phyloP scores from a whole-genome alignment of 371 early-diverging fungal genomes.

The Encephalitozoon intestinalis region DNA sequence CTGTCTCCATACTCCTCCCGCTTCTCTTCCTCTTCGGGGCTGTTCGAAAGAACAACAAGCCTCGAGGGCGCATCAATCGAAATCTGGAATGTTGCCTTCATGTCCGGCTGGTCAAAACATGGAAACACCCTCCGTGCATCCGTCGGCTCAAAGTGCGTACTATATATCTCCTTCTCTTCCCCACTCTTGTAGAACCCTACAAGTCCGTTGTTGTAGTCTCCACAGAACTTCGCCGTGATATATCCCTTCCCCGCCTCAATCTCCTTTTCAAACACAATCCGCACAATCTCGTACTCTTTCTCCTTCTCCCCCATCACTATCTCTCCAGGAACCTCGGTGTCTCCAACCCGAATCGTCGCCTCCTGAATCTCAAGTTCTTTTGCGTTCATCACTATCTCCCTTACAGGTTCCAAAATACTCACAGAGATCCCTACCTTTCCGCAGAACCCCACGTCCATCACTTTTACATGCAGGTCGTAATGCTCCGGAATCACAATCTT shows the following conservation, averaged over 20 bases:
- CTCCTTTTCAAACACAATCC: neutral
- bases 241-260: neutral
- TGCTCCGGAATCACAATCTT: neutral
- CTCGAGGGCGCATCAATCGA: conserved; percentile 66
- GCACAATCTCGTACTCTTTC: neutral
- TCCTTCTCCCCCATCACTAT: neutral
- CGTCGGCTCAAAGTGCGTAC: conserved; percentile 82
- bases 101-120: conserved; percentile 76
- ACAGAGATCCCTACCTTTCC: neutral
- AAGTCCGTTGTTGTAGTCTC: conserved; percentile 31
- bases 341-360: neutral
- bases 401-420: neutral
- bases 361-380: neutral
- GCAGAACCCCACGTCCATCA: neutral
- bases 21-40: conserved; percentile 63
- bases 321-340: neutral
- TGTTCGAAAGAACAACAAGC: conserved; percentile 71
- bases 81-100: conserved; percentile 78
- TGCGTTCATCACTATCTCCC: conserved; percentile 12
- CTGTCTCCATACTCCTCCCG: conserved; percentile 63
- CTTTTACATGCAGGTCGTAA: conserved; percentile 5
- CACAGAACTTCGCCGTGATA: conserved; percentile 23
- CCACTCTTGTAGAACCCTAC: conserved; percentile 56
- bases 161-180: conserved; percentile 9
- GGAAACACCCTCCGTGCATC: conserved; percentile 77